Evolutionary conservation across 78 protist genomes (phyloP).

Genomic region (Dictyostelium firmibasis): DNA sequence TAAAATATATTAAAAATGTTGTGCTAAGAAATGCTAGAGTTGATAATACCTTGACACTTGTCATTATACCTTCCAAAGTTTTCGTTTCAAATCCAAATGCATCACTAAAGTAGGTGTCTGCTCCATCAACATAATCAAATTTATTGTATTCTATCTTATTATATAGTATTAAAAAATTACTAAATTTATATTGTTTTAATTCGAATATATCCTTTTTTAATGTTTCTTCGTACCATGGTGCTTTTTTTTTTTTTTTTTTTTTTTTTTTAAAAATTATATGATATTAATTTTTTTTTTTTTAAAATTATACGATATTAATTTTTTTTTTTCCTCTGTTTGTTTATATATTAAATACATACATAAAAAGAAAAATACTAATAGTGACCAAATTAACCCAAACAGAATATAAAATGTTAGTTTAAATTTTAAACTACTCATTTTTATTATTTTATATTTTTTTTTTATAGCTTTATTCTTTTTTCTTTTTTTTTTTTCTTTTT

Average conservation of each 20-base stretch:
- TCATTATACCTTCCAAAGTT: not conserved
- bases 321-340: too few species aligned
- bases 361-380: not conserved
- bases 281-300: too few species aligned
- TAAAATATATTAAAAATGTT: not conserved
- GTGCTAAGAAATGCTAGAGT: not conserved
- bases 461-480: not conserved
- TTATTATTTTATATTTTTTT: not conserved
- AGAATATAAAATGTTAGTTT: not conserved
- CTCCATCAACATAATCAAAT: conserved; percentile 3
- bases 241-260: not conserved
- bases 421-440: not conserved
- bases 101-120: not conserved
- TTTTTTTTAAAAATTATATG: not conserved
- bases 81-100: not conserved
- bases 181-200: not conserved
- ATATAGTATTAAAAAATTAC: not conserved
- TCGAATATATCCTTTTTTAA: not conserved
- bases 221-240: not conserved
- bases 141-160: not conserved
- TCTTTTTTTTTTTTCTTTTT: not conserved
- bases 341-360: not conserved
- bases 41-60: not conserved
- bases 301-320: too few species aligned
- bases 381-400: not conserved